Evolutionary conservation across 352 stramenopile species (phyloP).

Genomic region (Phytophthora ramorum): DNA sequence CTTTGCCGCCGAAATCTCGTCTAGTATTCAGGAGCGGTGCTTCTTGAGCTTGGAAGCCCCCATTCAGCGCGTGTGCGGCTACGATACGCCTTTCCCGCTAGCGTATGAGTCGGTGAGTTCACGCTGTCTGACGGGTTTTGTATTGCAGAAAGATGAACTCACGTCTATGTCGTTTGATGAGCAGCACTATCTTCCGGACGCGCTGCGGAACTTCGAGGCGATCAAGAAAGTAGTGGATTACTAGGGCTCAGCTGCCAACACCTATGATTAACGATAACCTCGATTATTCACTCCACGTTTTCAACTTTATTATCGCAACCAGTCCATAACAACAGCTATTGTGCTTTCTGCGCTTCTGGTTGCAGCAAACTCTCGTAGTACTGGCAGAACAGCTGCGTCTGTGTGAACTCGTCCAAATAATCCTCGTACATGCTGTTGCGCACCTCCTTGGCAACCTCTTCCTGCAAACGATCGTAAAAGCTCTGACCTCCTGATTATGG

Average conservation of each 20-base stretch:
- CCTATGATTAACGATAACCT: constrained; percentile 13
- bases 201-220: constrained; percentile 95
- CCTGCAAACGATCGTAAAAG: constrained; percentile 81
- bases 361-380: constrained; percentile 83
- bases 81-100: constrained; percentile 98
- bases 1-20: constrained; percentile 97
- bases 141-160: neutral
- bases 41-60: constrained; percentile 97
- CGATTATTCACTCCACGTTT: constrained; percentile 11
- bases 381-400: constrained; percentile 89
- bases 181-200: constrained; percentile 93
- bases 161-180: neutral
- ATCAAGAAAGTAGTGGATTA: constrained; percentile 94
- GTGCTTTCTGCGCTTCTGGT: constrained; percentile 32
- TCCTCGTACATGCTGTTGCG: constrained; percentile 74
- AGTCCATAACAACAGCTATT: constrained; percentile 12
- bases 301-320: constrained; percentile 4
- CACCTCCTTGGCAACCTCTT: constrained; percentile 74
- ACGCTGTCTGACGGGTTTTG: neutral
- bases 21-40: constrained; percentile 93
- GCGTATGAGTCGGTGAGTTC: constrained; percentile 93
- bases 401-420: constrained; percentile 83
- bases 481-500: constrained; percentile 38
- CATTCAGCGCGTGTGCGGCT: constrained; percentile 94
- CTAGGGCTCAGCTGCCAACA: constrained; percentile 34